phyloP scores from a whole-genome alignment of 768 basidiomycete species.

The Hortiboletus flavorubellus region DNA sequence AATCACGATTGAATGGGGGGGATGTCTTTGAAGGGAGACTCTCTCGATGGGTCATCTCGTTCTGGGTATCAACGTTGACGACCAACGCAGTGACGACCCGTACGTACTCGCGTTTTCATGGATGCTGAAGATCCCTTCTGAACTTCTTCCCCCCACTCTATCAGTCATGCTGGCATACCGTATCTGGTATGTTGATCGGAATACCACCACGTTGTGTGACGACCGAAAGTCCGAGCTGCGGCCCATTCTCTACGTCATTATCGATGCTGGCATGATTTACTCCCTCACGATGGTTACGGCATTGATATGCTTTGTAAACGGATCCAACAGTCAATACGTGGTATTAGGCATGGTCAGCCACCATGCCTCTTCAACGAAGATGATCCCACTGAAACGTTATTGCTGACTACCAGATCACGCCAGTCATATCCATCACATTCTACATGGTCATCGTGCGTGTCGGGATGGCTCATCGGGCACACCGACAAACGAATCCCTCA shows the following conservation, averaged over 20 bases:
- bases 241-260: conserved; percentile 27
- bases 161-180: conserved; percentile 29
- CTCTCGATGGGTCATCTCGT: conserved; percentile 34
- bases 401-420: conserved; percentile 29
- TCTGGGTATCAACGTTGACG: conserved; percentile 30
- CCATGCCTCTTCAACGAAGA: neutral
- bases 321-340: conserved; percentile 34
- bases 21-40: conserved; percentile 28
- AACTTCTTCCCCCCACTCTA: neutral
- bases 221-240: conserved; percentile 7
- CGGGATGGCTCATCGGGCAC: conserved; percentile 14
- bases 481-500: neutral
- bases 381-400: neutral
- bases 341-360: conserved; percentile 35
- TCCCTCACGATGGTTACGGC: conserved; percentile 34
- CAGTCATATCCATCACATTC: conserved; percentile 41
- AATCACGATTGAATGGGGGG: conserved; percentile 1
- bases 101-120: conserved; percentile 7
- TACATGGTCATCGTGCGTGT: conserved; percentile 43
- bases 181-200: conserved; percentile 30
- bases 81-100: conserved; percentile 35
- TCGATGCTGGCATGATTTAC: conserved; percentile 39
- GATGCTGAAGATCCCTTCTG: neutral
- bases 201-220: conserved; percentile 14
- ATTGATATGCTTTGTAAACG: conserved; percentile 27